Evolutionary conservation across 176 grass and related monocot genomes (phyloP).

Genomic region (Musa beccarii): DNA sequence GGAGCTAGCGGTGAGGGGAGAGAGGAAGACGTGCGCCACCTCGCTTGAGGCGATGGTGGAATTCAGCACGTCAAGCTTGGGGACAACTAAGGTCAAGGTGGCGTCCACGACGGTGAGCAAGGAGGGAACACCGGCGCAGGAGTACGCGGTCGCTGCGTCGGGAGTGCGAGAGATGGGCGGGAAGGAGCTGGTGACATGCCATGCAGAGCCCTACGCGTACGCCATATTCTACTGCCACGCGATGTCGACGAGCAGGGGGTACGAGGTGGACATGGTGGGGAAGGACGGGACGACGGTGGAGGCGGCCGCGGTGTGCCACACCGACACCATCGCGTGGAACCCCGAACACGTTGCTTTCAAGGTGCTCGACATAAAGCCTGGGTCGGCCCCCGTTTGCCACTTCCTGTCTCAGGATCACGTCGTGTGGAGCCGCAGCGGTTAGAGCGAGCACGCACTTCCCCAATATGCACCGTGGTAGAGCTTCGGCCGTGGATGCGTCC

Average conservation of each 20-base stretch:
- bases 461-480: too few relatives aligned
- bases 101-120: conserved; percentile 2
- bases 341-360: conserved; percentile 20
- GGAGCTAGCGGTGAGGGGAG: conserved; percentile 29
- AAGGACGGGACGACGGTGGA: conserved; percentile 14
- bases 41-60: conserved; percentile 95
- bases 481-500: too few relatives aligned
- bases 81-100: conserved; percentile 21
- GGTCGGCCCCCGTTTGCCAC: conserved; percentile 22
- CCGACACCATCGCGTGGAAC: conserved; percentile 17
- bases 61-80: conserved; percentile 58
- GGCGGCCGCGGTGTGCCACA: conserved; percentile 20
- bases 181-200: conserved; percentile 16
- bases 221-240: conserved; percentile 23
- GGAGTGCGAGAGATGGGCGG: neutral
- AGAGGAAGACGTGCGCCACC: conserved; percentile 73
- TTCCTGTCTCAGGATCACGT: conserved; percentile 13
- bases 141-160: conserved; percentile 3
- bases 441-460: too few relatives aligned
- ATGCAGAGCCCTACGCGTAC: conserved; percentile 8
- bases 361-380: conserved; percentile 20
- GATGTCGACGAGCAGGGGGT: neutral
- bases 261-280: neutral
- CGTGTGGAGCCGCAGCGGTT: conserved; percentile 19
- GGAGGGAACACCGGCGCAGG: neutral